A percentile compares a stretch with the other conserved stretches of the same genome.
These are phyloP conservation scores for Phytophthora pini DNA, from an alignment of 352 stramenopile species.

Conservation along the genomic window DNA sequence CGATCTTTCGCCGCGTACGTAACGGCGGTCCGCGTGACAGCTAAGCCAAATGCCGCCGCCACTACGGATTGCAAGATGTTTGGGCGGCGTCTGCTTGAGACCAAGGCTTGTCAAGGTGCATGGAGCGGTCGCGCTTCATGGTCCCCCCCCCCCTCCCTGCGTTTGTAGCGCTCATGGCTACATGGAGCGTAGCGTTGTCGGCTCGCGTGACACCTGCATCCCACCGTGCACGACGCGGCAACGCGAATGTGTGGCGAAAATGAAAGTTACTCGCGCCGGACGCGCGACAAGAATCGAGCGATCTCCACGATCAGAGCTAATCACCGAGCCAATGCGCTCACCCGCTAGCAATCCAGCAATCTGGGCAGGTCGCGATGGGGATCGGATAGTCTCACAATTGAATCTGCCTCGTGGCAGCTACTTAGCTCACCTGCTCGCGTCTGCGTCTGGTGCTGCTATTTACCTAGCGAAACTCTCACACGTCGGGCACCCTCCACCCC, in stretches of 20 bases:
- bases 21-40: constrained; percentile 15
- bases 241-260: constrained; percentile 44
- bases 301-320: constrained; percentile 32
- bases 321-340: constrained; percentile 18
- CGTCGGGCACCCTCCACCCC: constrained; percentile 34
- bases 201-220: constrained; percentile 20
- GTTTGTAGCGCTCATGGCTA: constrained; percentile 42
- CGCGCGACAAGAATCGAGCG: constrained; percentile 27
- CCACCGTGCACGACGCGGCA: constrained; percentile 26
- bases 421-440: constrained; percentile 39
- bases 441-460: constrained; percentile 38
- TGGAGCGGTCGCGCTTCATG: constrained; percentile 17
- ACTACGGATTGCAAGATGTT: constrained; percentile 33
- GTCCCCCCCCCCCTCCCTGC: constrained; percentile 14
- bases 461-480: constrained; percentile 37
- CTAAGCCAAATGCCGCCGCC: constrained; percentile 12
- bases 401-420: constrained; percentile 43
- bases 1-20: constrained; percentile 28
- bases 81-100: constrained; percentile 9
- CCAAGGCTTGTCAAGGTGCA: constrained; percentile 11
- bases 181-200: constrained; percentile 26
- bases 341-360: constrained; percentile 22
- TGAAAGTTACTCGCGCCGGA: constrained; percentile 36
- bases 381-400: constrained; percentile 37
- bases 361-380: constrained; percentile 14